Base-by-base conservation (phyloP, 164 flowering plant genomes). In the Annona squamosa region DNA sequence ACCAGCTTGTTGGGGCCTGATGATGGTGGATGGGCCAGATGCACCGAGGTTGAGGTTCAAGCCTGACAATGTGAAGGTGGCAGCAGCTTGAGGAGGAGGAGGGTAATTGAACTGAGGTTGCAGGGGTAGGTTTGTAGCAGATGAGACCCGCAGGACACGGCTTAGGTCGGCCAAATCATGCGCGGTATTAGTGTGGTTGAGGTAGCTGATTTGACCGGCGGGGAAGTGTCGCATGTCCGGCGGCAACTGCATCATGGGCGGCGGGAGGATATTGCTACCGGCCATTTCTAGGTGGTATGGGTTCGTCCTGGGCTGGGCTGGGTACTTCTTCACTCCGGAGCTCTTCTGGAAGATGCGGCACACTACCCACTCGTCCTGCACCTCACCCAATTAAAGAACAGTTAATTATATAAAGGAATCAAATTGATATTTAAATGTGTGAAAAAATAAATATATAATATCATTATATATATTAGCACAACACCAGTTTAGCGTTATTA, bases 351-450 rank as follows among this genome's bases (percentile, higher is more conserved):
- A 94, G 26, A 94, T 90, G 0, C 99, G 88, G 81, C 99, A 94
- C 18, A 94, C 94, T 73, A 94, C 97, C 99, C 99, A 94, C 82
- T 91, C 99, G 65, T 94, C 99, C 89, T 94, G 97, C 72, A 48
- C 37, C 9, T 5, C 10, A 52, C 1, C 2, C 13, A 7, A 52
- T 52, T 9, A 3, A 52, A 48, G 59, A 52, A 9, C 59, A 52
- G 13, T 52, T 52, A 26, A 26, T 26, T 26, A 26, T 26, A 26
- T 26, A 26, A 26, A 26, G 0, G 37, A 26, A 0, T 26, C 37
- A 26, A 26, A 26, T 26, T 26, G 37, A 26, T 26, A 26, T 26
- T 26, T 26, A 26, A 26, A 26, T 26, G 37, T 26, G 37, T 26
- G 37, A 26, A 26, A 26, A 26, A 26, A 26, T 26, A 26, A 26